Evolutionary conservation across 768 basidiomycete genomes (phyloP), one percentile per base, ranked within the genome.

Genomic region (Boletellus sp.): DNA sequence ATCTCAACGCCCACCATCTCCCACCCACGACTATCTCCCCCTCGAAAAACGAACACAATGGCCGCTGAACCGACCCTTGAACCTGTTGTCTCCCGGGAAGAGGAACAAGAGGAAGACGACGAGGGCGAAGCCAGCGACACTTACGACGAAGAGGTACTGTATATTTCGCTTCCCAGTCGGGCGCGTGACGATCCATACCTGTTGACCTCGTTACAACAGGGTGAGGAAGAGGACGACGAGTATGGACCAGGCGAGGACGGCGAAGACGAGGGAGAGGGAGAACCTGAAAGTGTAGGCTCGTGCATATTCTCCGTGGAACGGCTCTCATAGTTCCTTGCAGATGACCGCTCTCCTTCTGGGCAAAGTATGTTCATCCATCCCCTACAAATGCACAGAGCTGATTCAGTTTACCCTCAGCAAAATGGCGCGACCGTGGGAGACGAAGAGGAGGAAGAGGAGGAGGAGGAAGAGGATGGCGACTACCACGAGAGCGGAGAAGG

Each of bases 91-190:
- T 0, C 6, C 0, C 13, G 3, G 1, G 38, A 52, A 19, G 54
- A 60, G 32, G 39, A 34, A 23, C n/a, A 31, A 8, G 51, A 56
- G 13, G 54, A 51, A 24, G 3, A 6, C 19, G 44, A 55, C 6
- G 59, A 58, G 2, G 65, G 45, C 12, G 67, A 69, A n/a, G 63
- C 68, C 24, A 65, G 56, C 24, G 65, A 66, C 19, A n/a, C 16
- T 2, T 69, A 67, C 41, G 65, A 62, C 0, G 3, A 52, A 22
- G 60, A 67, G 53, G 65, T 66, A 42, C 40, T n/a, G 47, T 40
- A 10, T 38, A 13, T 8, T 38, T 50, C 39, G 4, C 36, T 40
- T 55, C 44, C 22, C 23, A 11, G 12, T 17, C 33, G 19, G 19
- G 35, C 35, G 26, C 26, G 17, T 24, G 23, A 5, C 23, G 10